Conservation (phyloP, 768 basidiomycete species). For the Mycena floridula region DNA sequence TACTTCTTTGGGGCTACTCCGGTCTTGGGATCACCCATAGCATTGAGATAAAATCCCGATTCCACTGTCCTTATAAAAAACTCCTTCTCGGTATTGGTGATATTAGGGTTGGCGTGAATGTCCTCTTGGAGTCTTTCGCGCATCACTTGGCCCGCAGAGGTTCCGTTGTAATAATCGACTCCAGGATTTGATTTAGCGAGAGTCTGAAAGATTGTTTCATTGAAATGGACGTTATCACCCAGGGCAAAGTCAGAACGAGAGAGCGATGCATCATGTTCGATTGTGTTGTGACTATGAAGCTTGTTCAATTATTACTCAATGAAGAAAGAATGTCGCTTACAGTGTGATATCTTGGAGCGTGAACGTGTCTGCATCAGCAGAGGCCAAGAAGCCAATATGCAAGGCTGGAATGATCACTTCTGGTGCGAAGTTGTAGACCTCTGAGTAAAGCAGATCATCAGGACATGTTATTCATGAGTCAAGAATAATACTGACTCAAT, state of each 20-base stretch:
- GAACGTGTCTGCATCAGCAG: conserved; percentile 9
- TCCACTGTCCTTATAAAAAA: conserved; percentile 10
- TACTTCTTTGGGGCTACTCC: conserved; percentile 12
- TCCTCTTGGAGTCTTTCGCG: conserved; percentile 6
- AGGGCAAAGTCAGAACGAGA: conserved; percentile 11
- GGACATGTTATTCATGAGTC: not conserved
- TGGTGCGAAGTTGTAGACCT: conserved; percentile 12
- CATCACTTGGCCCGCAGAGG: conserved; percentile 10
- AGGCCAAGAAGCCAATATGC: conserved; percentile 10
- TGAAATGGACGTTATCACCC: too few species aligned
- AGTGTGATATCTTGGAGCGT: conserved; percentile 9
- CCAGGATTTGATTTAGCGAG: conserved; percentile 11
- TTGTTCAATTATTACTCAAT: not conserved
- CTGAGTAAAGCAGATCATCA: not conserved
- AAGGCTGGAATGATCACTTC: conserved; percentile 7
- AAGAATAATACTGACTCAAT: not conserved
- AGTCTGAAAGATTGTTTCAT: conserved; percentile 11
- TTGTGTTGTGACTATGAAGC: conserved; percentile 6
- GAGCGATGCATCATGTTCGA: too few species aligned
- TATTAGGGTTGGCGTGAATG: conserved; percentile 6
- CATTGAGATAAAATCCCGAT: conserved; percentile 7
- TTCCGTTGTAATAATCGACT: conserved; percentile 12
- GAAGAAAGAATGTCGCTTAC: conserved; percentile 1
- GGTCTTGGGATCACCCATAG: conserved; percentile 13
- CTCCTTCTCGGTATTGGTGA: conserved; percentile 13